These are phyloP conservation scores for Pyrrhoderma noxium DNA, from an alignment of 1,284 basidiomycete species.

Conservation along the genomic window DNA sequence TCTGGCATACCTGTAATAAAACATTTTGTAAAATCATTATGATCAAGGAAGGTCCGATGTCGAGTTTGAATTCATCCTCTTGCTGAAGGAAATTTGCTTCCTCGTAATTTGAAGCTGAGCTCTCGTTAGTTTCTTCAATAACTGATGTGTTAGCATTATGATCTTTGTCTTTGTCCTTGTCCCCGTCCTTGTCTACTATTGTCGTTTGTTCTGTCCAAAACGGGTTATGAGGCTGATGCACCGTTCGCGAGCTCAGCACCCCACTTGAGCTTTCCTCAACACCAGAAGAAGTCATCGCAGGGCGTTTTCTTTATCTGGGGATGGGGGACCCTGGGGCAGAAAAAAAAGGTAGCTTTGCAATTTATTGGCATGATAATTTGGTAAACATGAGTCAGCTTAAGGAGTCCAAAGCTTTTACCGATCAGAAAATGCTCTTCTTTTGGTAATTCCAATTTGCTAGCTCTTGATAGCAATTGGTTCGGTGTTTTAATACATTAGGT, in stretches of 20 bases:
- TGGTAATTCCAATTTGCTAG: too few species aligned
- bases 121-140: not conserved
- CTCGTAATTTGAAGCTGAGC: not conserved
- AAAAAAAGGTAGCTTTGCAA: too few species aligned
- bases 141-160: not conserved
- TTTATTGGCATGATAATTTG: too few species aligned
- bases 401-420: too few species aligned
- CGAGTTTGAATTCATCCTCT: constrained; percentile 42
- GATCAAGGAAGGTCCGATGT: constrained; percentile 34
- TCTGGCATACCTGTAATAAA: constrained; percentile 35
- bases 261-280: not conserved
- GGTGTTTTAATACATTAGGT: too few species aligned
- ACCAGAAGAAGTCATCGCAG: not conserved
- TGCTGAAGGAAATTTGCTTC: not conserved
- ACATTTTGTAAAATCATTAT: constrained; percentile 39
- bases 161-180: too few species aligned
- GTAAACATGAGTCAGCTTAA: too few species aligned
- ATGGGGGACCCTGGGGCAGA: too few species aligned
- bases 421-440: too few species aligned
- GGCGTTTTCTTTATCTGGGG: too few species aligned
- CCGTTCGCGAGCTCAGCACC: not conserved
- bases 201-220: too few species aligned
- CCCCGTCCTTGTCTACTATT: not conserved
- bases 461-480: too few species aligned
- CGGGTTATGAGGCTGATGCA: not conserved